A percentile compares a stretch with the other conserved stretches of the same genome.
phyloP scores from a whole-genome alignment of 2,329 filamentous ascomycete genomes.

The Verticillium dahliae region DNA sequence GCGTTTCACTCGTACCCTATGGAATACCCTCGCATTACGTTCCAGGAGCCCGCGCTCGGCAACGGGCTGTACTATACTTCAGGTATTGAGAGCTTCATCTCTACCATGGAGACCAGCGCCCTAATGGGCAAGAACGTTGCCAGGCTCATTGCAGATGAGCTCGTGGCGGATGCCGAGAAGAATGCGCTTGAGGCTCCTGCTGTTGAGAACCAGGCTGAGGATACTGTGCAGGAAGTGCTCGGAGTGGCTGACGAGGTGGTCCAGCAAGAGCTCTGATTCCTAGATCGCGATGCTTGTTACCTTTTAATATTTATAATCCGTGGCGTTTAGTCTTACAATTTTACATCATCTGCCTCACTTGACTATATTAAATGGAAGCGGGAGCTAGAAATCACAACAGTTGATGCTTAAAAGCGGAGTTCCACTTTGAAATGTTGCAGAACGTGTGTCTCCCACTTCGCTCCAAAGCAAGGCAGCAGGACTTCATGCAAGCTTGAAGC shows the following conservation, averaged over 20 bases:
- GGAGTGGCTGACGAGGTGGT: constrained; percentile 6
- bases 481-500: no score
- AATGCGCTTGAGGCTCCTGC: constrained; percentile 1
- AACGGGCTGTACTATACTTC: constrained; percentile 64
- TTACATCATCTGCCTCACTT: no score
- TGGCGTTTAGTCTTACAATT: no score
- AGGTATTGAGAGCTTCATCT: constrained; percentile 88
- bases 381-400: no score
- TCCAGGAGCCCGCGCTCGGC: constrained; percentile 71
- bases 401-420: no score
- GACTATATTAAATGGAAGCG: no score
- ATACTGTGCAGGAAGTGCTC: constrained; percentile 7
- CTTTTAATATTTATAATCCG: background rate
- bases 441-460: no score
- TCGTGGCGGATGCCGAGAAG: constrained; percentile 13
- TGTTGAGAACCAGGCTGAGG: constrained; percentile 1
- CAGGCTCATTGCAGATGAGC: constrained; percentile 59
- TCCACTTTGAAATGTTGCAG: no score
- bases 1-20: constrained; percentile 82
- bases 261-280: constrained; percentile 11
- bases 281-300: background rate
- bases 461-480: no score
- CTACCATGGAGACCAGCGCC: constrained; percentile 94
- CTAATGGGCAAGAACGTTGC: constrained; percentile 87
- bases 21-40: constrained; percentile 76